These are phyloP conservation scores for Dactylellina cionopaga DNA, from an alignment of 2,329 filamentous ascomycete species.

Conservation along the genomic window DNA sequence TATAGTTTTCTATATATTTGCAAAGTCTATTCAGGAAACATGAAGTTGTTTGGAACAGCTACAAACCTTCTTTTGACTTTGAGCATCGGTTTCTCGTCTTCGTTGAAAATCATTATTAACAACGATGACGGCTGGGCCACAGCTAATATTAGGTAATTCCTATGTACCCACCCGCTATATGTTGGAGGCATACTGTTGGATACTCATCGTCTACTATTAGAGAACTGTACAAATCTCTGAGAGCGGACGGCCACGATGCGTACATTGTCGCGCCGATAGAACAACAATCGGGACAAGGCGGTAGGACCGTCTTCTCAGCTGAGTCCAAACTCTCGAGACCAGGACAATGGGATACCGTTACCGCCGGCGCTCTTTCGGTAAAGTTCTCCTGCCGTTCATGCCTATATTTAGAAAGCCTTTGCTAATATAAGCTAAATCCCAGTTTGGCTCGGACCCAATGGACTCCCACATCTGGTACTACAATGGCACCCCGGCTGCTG, in stretches of 20 bases:
- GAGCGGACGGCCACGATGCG: constrained; percentile 61
- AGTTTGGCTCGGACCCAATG: constrained; percentile 64
- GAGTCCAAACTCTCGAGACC: constrained; percentile 61
- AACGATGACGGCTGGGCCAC: constrained; percentile 63
- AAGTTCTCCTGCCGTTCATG: background rate
- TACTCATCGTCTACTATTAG: constrained; percentile 45
- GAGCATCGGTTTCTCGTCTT: constrained; percentile 7
- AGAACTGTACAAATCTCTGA: constrained; percentile 61
- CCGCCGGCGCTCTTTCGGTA: constrained; percentile 64
- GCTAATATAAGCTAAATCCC: background rate
- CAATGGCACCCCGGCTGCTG: constrained; percentile 69
- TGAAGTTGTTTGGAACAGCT: constrained; percentile 19
- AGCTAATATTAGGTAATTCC: constrained; percentile 59
- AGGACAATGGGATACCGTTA: constrained; percentile 64
- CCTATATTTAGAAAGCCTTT: background rate
- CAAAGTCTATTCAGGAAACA: constrained; percentile 9
- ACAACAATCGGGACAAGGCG: constrained; percentile 64
- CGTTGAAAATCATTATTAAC: constrained; percentile 50
- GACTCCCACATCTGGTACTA: constrained; percentile 71
- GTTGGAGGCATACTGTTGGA: too few species aligned
- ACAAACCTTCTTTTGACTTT: constrained; percentile 10
- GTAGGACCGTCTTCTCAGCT: constrained; percentile 63
- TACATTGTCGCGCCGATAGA: constrained; percentile 62
- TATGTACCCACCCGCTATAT: too few species aligned
- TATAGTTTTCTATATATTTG: background rate